Evolutionary conservation across 768 basidiomycete species (phyloP), one percentile per base, ranked within the genome.

Genomic region (Collybia nuda): DNA sequence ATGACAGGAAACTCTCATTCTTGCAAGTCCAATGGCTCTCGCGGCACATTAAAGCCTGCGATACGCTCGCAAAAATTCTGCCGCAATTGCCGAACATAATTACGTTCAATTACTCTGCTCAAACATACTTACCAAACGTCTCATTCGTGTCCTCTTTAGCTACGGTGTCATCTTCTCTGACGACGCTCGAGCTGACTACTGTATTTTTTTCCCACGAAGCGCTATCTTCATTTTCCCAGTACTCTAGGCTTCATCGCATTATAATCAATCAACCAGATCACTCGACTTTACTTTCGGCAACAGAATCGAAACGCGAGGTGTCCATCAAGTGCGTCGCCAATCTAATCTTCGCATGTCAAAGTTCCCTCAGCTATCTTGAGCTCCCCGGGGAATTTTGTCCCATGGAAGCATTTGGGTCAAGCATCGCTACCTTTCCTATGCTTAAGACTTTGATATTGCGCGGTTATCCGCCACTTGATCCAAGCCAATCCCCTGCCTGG

Each of bases 301-400:
- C 55, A 24, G 40, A 46, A 24, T 35, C 51, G 12, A 56, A 43
- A 24, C 51, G 55, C 8, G 24, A 22, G 4, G 6, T 50, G 22
- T 52, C 51, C 11, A 32, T 56, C 12, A 47, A 44, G 39, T 52
- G 51, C 32, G 55, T 52, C 1, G 39, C 44, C 14, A 50, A 52
- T 36, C 36, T 52, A 23, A 41, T 56, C n/a, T 39, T 52, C n/a
- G 55, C 51, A 21, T 56, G 51, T 32, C 40, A 50, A 18, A 32
- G 47, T 7, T 52, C 47, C 23, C 51, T 52, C 9, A 28, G 36
- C 21, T 28, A 56, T 26, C 47, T 56, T n/a, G 55, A 56, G 47
- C 12, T 56, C n/a, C 55, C 55, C 11, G 55, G 51, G 8, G 55
- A 56, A 43, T 56, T 42, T 24, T 50, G 42, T 52, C 47, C 47